Evolutionary conservation across 495 filamentous ascomycete genomes (phyloP), one percentile per base, ranked within the genome.

Genomic region (Aspergillus ellipticus): DNA sequence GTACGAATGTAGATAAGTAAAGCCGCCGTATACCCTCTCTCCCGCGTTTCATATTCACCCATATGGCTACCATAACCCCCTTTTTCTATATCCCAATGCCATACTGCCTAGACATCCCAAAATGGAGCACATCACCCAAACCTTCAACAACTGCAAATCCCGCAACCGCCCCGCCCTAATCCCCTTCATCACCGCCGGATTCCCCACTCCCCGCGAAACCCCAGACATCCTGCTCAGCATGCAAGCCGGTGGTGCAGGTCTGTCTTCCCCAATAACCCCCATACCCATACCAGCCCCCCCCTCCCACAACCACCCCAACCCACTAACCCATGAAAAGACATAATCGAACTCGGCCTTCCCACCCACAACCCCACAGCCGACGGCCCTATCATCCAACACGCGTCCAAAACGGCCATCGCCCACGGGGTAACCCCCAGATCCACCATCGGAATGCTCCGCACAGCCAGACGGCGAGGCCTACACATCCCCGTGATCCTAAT

Each of bases 301-400:
- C n/a, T n/a, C n/a, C n/a, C n/a, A n/a, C n/a, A n/a, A n/a, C n/a
- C n/a, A n/a, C n/a, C n/a, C n/a, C n/a, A 33, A 10, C 7, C 31
- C 13, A 9, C 31, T 33, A 13, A 33, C 13, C 28, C 28, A 33
- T 33, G 9, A 33, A 10, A 8, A 66, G 63, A 63, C 48, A 53
- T 66, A 6, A 66, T 66, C 41, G 63, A 66, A 45, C 56, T 66
- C 49, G 89, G 90, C 46, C 77, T 92, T 20, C 91, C 90, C 43
- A 94, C 95, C 77, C 92, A 90, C 49, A 91, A 95, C 67, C 91
- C 90, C 19, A 93, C 92, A 69, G 89, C 89, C 57, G 89, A 93
- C 68, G 89, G 89, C 17, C 89, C 89, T 13, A 90, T 88, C 4
- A 92, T 93, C 63, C 89, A 93, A 69, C 88, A 85, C 54, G 73